Conservation (phyloP, 2,329 filamentous ascomycete genomes). For the Arthrinium puccinioides region DNA sequence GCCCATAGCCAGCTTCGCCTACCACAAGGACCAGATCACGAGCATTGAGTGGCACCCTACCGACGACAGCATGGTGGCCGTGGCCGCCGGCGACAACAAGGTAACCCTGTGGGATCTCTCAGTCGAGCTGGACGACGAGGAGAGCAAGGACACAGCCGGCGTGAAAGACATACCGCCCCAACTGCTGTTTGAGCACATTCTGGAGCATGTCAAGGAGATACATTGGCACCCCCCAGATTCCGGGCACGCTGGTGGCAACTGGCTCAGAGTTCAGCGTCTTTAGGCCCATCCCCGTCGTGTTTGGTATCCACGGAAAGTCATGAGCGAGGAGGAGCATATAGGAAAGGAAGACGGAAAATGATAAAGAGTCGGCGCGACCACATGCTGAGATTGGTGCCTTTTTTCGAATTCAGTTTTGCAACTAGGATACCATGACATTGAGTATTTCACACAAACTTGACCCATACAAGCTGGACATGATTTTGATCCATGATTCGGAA, state of each 20-base stretch:
- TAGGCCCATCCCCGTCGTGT: constrained; percentile 73
- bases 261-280: constrained; percentile 84
- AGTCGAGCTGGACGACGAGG: constrained; percentile 94
- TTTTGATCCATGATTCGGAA: no score
- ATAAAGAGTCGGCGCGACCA: neutral
- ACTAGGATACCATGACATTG: no score
- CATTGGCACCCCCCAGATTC: constrained; percentile 98
- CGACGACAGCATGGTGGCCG: constrained; percentile 90
- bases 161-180: constrained; percentile 89
- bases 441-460: no score
- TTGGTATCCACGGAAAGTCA: constrained; percentile 23
- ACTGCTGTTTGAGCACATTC: constrained; percentile 92
- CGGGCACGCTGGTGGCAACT: constrained; percentile 81
- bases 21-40: constrained; percentile 95
- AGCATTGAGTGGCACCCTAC: constrained; percentile 96
- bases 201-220: constrained; percentile 87
- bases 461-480: no score
- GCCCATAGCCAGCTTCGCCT: constrained; percentile 87
- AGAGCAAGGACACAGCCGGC: constrained; percentile 82
- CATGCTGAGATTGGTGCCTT: no score
- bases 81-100: constrained; percentile 88
- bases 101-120: constrained; percentile 95
- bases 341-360: neutral
- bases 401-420: no score
- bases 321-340: neutral